These are phyloP conservation scores for Thuidium tamariscinum DNA, from an alignment of 225 moss, liverwort and hornwort genomes.

Conservation along the genomic window DNA sequence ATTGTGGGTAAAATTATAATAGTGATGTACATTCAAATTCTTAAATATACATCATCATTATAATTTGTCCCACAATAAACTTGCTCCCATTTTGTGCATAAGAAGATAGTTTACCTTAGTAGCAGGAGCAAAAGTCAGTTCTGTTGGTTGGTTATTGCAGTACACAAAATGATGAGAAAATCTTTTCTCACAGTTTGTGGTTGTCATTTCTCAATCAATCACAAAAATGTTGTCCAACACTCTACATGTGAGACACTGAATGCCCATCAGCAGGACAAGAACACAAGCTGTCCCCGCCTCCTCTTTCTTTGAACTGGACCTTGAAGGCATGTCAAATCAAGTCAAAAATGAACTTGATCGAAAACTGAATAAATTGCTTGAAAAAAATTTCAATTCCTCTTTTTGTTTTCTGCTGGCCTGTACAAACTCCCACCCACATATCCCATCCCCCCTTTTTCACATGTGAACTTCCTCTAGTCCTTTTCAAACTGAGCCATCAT, in stretches of 20 bases:
- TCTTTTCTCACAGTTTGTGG: not conserved
- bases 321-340: not conserved
- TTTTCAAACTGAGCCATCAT: not conserved
- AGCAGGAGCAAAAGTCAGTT: not conserved
- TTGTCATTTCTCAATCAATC: not conserved
- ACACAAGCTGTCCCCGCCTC: not conserved
- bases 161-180: not conserved
- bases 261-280: not conserved
- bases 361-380: not conserved
- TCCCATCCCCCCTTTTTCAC: too few relatives aligned
- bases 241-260: not conserved
- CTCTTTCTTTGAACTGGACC: not conserved
- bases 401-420: not conserved
- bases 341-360: not conserved
- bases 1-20: too few relatives aligned
- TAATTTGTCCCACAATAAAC: too few relatives aligned
- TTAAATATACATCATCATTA: too few relatives aligned
- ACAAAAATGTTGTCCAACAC: not conserved
- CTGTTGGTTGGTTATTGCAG: too few relatives aligned
- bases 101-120: too few relatives aligned
- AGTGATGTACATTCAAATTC: too few relatives aligned
- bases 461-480: not conserved
- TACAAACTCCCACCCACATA: not conserved
- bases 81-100: too few relatives aligned
- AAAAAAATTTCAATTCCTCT: not conserved